Conservation (phyloP, 148 eudicot genomes). For the Cornus florida region DNA sequence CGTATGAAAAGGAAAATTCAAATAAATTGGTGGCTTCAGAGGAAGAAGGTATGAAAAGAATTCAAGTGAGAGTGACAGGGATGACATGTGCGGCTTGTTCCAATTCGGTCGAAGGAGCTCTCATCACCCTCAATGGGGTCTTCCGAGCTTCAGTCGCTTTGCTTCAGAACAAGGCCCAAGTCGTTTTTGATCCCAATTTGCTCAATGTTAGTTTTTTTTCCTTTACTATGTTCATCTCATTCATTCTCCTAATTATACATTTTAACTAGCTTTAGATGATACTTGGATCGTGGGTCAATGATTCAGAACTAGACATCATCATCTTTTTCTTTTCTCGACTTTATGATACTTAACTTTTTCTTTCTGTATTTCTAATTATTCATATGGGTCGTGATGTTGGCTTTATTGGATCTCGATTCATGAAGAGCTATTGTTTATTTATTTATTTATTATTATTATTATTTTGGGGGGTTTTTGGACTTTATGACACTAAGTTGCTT, state of each 20-base stretch:
- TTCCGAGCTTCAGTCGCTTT: slow-evolving; percentile 72
- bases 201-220: slow-evolving; percentile 49
- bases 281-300: not conserved
- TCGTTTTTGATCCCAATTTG: slow-evolving; percentile 64
- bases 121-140: slow-evolving; percentile 60
- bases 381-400: not conserved
- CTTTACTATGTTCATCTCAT: not conserved
- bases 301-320: no score
- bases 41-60: slow-evolving; percentile 25
- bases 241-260: not conserved
- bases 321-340: no score
- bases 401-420: not conserved
- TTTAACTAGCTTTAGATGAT: not conserved
- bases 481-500: not conserved
- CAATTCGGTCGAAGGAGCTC: slow-evolving; percentile 76
- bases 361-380: no score
- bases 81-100: slow-evolving; percentile 97
- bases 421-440: not conserved
- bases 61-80: slow-evolving; percentile 74
- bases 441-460: no score
- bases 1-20: slow-evolving; percentile 28
- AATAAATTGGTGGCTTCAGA: not conserved
- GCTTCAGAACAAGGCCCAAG: slow-evolving; percentile 78
- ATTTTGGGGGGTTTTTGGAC: not conserved
- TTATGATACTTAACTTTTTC: no score